A percentile compares a stretch with the other conserved stretches of the same genome.
These are phyloP conservation scores for Metschnikowia peoriensis DNA, from an alignment of 805 yeast species.

Conservation along the genomic window DNA sequence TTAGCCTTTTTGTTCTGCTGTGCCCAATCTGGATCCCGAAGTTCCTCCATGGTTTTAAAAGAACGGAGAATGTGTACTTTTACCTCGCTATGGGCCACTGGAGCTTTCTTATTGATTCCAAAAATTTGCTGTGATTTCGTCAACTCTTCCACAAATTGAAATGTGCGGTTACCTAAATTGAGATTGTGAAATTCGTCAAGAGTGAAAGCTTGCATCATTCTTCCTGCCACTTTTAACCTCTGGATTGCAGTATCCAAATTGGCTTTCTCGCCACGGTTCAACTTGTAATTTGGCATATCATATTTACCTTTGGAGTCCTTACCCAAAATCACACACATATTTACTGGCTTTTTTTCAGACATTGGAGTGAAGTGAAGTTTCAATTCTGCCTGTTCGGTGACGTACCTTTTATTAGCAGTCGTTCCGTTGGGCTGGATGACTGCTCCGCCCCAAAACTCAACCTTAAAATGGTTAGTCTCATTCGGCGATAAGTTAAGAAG, in stretches of 20 bases:
- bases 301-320: conserved; percentile 68
- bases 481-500: conserved; percentile 69
- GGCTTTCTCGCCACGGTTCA: conserved; percentile 55
- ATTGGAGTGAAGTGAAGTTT: conserved; percentile 44
- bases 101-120: conserved; percentile 46
- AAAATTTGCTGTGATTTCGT: conserved; percentile 27
- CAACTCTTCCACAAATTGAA: conserved; percentile 65
- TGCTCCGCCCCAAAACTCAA: conserved; percentile 42
- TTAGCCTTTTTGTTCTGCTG: conserved; percentile 80
- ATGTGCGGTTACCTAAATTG: conserved; percentile 76
- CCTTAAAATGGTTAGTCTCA: conserved; percentile 49
- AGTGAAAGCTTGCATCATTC: conserved; percentile 89
- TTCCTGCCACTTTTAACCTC: conserved; percentile 76
- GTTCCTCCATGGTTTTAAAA: conserved; percentile 63
- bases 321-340: conserved; percentile 73
- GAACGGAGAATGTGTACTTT: conserved; percentile 74
- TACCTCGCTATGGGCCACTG: conserved; percentile 55
- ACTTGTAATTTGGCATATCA: conserved; percentile 62
- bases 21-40: conserved; percentile 76
- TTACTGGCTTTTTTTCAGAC: conserved; percentile 69
- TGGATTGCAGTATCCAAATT: conserved; percentile 65
- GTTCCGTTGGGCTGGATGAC: conserved; percentile 34
- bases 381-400: conserved; percentile 26
- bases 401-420: conserved; percentile 16
- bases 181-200: conserved; percentile 80